phyloP scores from a whole-genome alignment of 495 filamentous ascomycete species.

The Hyaloscypha bicolor region DNA sequence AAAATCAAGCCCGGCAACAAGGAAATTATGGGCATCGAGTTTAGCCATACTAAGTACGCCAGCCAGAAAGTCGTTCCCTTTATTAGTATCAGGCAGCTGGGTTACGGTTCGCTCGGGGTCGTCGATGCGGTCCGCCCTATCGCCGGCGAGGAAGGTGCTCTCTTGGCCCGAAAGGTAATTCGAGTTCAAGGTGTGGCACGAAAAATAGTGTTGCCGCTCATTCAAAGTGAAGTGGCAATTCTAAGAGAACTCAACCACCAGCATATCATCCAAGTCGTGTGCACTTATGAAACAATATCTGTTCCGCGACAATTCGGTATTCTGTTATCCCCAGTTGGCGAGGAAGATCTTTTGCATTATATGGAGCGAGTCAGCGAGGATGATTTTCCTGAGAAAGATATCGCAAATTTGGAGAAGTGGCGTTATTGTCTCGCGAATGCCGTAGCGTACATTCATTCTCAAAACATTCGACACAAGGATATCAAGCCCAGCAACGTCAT shows the following conservation, averaged over 20 bases:
- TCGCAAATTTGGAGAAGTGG: constrained; percentile 27
- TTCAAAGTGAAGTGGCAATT: constrained; percentile 13
- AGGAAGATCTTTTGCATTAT: constrained; percentile 17
- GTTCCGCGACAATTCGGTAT: constrained; percentile 17
- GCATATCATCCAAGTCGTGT: constrained; percentile 12
- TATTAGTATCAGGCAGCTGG: constrained; percentile 9
- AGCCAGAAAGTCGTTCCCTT: constrained; percentile 4
- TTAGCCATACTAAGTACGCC: constrained; percentile 5
- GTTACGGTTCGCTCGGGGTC: constrained; percentile 11
- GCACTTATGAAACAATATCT: constrained; percentile 11
- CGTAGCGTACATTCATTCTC: constrained; percentile 42
- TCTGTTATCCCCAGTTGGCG: constrained; percentile 11
- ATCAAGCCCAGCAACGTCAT: constrained; percentile 52
- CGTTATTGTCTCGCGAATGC: constrained; percentile 39
- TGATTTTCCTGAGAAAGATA: neutral
- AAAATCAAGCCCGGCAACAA: too few relatives aligned
- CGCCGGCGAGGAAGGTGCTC: neutral
- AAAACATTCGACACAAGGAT: constrained; percentile 45
- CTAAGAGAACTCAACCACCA: constrained; percentile 5
- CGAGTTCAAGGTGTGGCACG: neutral
- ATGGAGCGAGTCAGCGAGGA: constrained; percentile 12
- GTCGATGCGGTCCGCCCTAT: constrained; percentile 11
- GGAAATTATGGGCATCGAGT: neutral
- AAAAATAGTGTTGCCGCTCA: constrained; percentile 9
- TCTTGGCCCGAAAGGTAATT: constrained; percentile 11